phyloP scores from a whole-genome alignment of 176 grass and related monocot species.

The Cenchrus purpureus region DNA sequence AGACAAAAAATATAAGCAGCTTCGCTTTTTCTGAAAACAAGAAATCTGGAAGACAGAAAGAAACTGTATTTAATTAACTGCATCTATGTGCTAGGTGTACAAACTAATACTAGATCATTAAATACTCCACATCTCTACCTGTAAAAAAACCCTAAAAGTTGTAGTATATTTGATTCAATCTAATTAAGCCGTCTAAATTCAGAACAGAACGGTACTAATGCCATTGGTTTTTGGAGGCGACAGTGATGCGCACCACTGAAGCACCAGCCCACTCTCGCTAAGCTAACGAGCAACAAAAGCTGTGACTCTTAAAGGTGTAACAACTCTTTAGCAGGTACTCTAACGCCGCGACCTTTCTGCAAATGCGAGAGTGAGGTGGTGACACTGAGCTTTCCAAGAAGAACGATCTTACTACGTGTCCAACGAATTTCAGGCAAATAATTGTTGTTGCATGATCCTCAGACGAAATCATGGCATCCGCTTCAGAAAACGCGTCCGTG shows the following conservation, averaged over 20 bases:
- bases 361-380: constrained; percentile 5
- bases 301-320: constrained; percentile 37
- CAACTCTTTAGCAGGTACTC: background rate
- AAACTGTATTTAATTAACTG: background rate
- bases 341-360: constrained; percentile 9
- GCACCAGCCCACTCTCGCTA: background rate
- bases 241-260: background rate
- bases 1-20: background rate
- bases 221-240: no score
- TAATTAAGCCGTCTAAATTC: background rate
- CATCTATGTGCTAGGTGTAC: background rate
- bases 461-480: background rate
- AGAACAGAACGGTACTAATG: background rate
- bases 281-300: constrained; percentile 8
- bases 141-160: no score
- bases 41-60: background rate
- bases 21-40: background rate
- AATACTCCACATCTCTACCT: no score
- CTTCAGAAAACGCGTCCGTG: background rate
- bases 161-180: no score
- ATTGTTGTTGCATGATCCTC: background rate
- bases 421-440: background rate
- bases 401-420: background rate
- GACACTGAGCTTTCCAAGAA: constrained; percentile 42
- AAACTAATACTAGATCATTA: no score